Base-by-base conservation (phyloP, 305 asterid species). In the Petunia hybrid region DNA sequence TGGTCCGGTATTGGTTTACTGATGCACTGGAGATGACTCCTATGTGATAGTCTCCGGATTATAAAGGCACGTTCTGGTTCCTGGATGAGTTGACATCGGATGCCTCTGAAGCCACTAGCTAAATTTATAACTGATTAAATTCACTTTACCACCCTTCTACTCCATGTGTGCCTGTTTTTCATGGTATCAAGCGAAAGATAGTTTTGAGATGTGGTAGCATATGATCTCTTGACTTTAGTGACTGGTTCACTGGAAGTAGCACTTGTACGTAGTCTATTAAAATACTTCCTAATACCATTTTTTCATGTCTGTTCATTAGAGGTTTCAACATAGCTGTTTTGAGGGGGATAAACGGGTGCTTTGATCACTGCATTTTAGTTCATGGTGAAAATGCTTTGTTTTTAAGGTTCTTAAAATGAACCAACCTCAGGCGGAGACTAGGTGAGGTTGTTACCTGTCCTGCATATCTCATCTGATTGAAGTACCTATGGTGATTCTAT, bases 261-360 rank as follows among this genome's bases (percentile, higher is more conserved):
- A 35, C 62, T 73, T 35, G 5, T 38, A 31, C 3, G 10, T 1
- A 35, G 61, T 48, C 5, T 48, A 2, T 70, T 70, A 5, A 71
- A 70, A 40, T 71, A 48, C 31, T 46, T 22, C 48, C 22, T 48
- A 6, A 3, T 31, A 57, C 12, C 31, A 71, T 10, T 71, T 46
- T 5, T 46, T 71, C 13, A 71, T 71, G 31, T 31, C 13, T 71
- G 78, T 51, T 5, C 43, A 31, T 31, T 71, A 71, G 61, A 71
- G 59, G 43, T 10, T 71, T 22, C 10, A 70, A 70, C 13, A 1
- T 43, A 43, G 61, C 12, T 71, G 22, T 45, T 22, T 71, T 46
- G 61, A 71, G 35, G 77, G 76, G 56, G 40, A 43, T 68, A 68
- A 46, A 70, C 31, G 22, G n/a, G n/a, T 67, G 75, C 60, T 46